Evolutionary conservation across 2,329 filamentous ascomycete species (phyloP), one percentile per base, ranked within the genome.

Genomic region (Fonsecaea nubica): DNA sequence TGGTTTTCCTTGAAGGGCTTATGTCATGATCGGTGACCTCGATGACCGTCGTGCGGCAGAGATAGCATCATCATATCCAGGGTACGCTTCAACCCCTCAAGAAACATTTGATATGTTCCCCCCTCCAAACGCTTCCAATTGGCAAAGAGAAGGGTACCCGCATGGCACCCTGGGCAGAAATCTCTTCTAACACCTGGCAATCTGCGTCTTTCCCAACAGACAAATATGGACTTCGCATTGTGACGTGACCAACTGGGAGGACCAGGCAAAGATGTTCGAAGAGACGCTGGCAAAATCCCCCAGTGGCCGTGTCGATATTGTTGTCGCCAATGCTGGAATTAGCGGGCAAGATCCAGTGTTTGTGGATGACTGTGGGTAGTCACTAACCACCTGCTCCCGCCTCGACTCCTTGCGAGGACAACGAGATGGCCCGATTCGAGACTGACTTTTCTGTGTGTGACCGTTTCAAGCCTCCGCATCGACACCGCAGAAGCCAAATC

Each of bases 241-340:
- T 3, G 85, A 91, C 76, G 89, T 91, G 9, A 86, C 86, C 1
- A 80, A 84, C 68, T 91, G 88, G 87, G 79, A 86, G 53, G 86
- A 84, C 4, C 89, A 91, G 73, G 84, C 87, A 58, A 78, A 82
- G 35, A 80, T 91, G 54, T 91, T 91, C 80, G 84, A 85, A 55
- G 76, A 82, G 61, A 87, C 87, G 4, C 78, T 81, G 50, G 78
- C 79, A 61, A 77, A 85, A 62, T 87, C 85, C 65, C 81, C 81
- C 0, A 80, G 83, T 57, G 81, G 82, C 15, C 82, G 82, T 13
- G 83, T 90, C 68, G 87, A 90, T 75, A 80, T 83, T 15, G 87
- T 90, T 1, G 86, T 90, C 45, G 87, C 88, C 66, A 90, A 89
- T 73, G 89, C 89, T 0, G 89, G 89, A 54, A 84, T 90, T 70